phyloP scores from a whole-genome alignment of 495 filamentous ascomycete species.

The Penicillium lividum region DNA sequence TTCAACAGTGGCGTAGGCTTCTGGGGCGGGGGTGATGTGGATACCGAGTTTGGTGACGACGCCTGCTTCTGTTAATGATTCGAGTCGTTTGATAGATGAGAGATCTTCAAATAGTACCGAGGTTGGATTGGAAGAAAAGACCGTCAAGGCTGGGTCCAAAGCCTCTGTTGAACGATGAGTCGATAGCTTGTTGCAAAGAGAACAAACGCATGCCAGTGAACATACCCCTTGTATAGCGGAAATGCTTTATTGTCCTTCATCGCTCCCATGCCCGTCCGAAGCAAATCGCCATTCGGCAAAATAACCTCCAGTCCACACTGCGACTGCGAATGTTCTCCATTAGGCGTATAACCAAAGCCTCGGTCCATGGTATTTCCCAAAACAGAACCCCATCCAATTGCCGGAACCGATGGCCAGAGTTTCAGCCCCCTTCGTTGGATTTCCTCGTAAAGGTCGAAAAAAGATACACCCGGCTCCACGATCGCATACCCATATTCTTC shows the following conservation, averaged over 20 bases:
- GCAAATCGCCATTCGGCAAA: constrained; percentile 40
- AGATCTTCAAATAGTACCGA: not conserved
- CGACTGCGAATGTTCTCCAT: not conserved
- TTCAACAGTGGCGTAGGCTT: not conserved
- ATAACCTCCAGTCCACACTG: constrained; percentile 12
- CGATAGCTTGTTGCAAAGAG: not conserved
- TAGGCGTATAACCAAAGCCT: constrained; percentile 34
- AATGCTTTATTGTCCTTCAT: not conserved
- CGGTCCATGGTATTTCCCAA: constrained; percentile 52
- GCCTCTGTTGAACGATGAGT: not conserved
- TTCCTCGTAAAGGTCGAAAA: constrained; percentile 52
- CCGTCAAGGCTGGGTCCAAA: not conserved
- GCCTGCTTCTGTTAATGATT: not conserved
- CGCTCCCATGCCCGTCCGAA: constrained; percentile 49
- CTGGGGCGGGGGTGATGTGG: not conserved
- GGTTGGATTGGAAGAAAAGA: not conserved
- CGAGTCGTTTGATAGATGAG: not conserved
- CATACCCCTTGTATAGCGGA: not conserved
- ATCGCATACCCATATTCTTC: constrained; percentile 19
- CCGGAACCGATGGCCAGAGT: constrained; percentile 54
- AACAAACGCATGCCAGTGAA: not conserved
- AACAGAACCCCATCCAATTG: constrained; percentile 56
- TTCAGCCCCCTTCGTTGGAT: constrained; percentile 47
- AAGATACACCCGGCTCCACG: constrained; percentile 52
- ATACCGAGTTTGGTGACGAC: not conserved